These are phyloP conservation scores for Oidium heveae DNA, from an alignment of 2,329 filamentous ascomycete species.

Conservation along the genomic window DNA sequence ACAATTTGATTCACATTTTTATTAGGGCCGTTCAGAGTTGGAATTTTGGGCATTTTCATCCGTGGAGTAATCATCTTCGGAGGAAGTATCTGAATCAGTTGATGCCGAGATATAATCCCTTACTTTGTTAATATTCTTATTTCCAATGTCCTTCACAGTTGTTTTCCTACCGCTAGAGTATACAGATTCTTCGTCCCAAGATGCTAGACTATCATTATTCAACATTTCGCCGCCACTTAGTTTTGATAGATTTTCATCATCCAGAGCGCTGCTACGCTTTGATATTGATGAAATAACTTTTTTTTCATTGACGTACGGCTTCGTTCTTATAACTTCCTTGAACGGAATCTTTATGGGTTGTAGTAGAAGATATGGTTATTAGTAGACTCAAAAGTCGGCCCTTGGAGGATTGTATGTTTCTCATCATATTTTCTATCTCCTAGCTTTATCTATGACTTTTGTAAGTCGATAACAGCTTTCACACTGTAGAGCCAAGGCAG, in stretches of 20 bases:
- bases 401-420: neutral
- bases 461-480: neutral
- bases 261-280: neutral
- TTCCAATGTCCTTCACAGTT: neutral
- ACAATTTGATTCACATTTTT: too few relatives aligned
- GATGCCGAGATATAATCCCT: neutral
- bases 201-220: neutral
- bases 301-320: neutral
- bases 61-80: neutral
- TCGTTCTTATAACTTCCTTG: neutral
- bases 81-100: neutral
- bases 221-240: neutral
- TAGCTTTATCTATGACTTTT: neutral
- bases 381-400: neutral
- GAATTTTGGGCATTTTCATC: conserved; percentile 26
- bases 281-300: too few relatives aligned
- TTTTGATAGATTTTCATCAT: neutral
- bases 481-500: neutral
- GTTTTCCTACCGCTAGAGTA: neutral
- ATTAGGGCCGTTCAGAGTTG: too few relatives aligned
- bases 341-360: neutral
- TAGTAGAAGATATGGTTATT: neutral
- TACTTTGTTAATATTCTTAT: neutral
- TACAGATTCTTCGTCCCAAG: neutral
- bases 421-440: neutral